Base-by-base conservation (phyloP, 345 rosid species). In the Acer campestre region DNA sequence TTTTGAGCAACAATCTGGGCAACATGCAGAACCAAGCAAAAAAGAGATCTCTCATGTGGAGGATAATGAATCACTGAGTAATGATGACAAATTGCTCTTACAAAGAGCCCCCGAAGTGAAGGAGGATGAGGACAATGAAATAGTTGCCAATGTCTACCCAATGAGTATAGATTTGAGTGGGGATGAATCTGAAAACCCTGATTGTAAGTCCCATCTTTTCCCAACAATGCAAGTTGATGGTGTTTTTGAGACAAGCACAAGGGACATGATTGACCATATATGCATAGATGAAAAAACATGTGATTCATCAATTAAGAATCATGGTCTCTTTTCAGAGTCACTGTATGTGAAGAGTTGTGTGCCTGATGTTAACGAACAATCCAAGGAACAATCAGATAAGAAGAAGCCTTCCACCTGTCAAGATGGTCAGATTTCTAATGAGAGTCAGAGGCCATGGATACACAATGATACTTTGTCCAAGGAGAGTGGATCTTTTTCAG, bases 41-140 rank as follows among this genome's bases (percentile, higher is more conserved):
- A 14, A 67, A 59, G 80, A 62, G 67, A 67, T 71, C 69, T 80
- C 75, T 73, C 67, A 29, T 29, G 70, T 67, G 12, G 73, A 82
- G 58, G 75, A 82, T 78, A 64, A 51, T 44, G 77, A 76, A 58
- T 23, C 70, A 40, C 79, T 78, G 78, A 80, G 61, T 35, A 78
- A 64, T 59, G 83, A 78, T 70, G 65, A 63, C 71, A 78, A 75
- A 40, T 78, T 78, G 74, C 79, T 79, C 69, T 62, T 73, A 62
- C 77, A 42, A 23, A 61, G 67, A 13, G 68, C 38, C 62, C 27
- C 67, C 49, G 27, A 55, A 61, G 68, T 66, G 65, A 65, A 61
- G 77, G 67, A 68, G 68, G 77, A 75, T 66, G 75, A 74, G 73
- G 78, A 56, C 49, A 14, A 48, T 10, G 23, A 73, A 49, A 76